Base-by-base conservation (phyloP, 768 basidiomycete species). In the Leucosporidium creatinivorum region DNA sequence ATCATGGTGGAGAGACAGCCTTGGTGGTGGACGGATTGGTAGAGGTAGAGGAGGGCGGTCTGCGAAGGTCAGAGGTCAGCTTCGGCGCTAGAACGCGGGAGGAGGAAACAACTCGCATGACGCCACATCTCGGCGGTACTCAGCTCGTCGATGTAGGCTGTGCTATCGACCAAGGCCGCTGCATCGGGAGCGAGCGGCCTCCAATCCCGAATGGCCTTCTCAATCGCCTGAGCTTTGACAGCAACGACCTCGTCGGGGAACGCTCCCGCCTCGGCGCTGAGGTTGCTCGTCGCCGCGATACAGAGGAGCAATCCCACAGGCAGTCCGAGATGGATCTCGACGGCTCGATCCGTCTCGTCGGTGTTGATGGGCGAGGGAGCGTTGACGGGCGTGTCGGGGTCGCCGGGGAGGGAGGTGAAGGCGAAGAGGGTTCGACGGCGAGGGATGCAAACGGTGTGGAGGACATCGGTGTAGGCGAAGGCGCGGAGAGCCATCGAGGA, bases 51-150 rank as follows among this genome's bases (percentile, higher is more conserved):
- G n/a, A 70, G 30, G 28, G 58, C 31, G 10, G 69, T 62, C 69
- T 69, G 51, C 13, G 54, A 66, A 69, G 15, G 67, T 58, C 36
- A 64, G n/a, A 67, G 30, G 36, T 60, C 31, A 7, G 69, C 65
- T 65, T 66, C 39, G 18, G 17, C 1, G n/a, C 39, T 25, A 50
- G 9, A n/a, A 26, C 12, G n/a, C 39, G 17, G n/a, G 18, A 25
- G 15, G 26, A 31, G 47, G 21, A 19, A 56, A 17, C 50, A 23
- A 52, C 64, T 17, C 52, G 66, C 69, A 6, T 67, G 50, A 8
- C 69, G 58, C 69, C 69, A 70, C 65, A 70, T 66, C 55, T 70
- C 69, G 13, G 58, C 62, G 15, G 65, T 66, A 1, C 31, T 36
- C 13, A 67, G 28, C 55, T 67, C 63, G 36, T 70, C 69, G 15